These are phyloP conservation scores for Gossypium laxum DNA, from an alignment of 441 rosid genomes.

Conservation along the genomic window DNA sequence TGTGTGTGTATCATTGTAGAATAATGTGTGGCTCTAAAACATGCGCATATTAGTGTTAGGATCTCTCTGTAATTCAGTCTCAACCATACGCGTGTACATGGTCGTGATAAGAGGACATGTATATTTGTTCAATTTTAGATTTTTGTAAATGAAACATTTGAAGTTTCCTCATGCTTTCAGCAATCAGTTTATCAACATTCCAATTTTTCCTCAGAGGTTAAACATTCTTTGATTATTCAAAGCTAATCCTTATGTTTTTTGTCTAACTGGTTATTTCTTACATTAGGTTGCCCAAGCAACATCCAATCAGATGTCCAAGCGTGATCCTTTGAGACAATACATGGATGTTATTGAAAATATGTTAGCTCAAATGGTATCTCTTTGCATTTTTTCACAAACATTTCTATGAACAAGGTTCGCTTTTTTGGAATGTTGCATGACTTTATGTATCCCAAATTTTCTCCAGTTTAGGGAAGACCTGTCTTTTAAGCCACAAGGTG, in stretches of 20 bases:
- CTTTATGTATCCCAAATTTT: constrained; percentile 13
- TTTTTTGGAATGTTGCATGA: constrained; percentile 10
- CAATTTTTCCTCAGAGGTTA: background rate
- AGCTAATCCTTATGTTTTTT: background rate
- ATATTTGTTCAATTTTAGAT: background rate
- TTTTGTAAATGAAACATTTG: background rate
- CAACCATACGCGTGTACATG: background rate
- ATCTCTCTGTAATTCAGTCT: background rate
- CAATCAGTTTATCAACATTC: background rate
- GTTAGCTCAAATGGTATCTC: constrained; percentile 63
- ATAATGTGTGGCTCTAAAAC: background rate
- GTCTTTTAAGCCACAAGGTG: constrained; percentile 95
- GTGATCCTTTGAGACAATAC: constrained; percentile 88
- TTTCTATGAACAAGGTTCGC: background rate
- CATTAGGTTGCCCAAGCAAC: constrained; percentile 94
- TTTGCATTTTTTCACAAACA: background rate
- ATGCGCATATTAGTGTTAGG: background rate
- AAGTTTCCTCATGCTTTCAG: background rate
- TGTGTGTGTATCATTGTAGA: background rate
- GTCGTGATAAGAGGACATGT: too few relatives aligned
- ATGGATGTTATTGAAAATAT: constrained; percentile 87
- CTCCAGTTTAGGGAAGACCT: constrained; percentile 80
- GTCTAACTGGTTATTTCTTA: constrained; percentile 16
- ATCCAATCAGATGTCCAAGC: constrained; percentile 96
- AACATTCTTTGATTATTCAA: background rate